These are phyloP conservation scores for Waltiozyma sp. DNA, from an alignment of 1,139 yeast genomes.

Conservation along the genomic window DNA sequence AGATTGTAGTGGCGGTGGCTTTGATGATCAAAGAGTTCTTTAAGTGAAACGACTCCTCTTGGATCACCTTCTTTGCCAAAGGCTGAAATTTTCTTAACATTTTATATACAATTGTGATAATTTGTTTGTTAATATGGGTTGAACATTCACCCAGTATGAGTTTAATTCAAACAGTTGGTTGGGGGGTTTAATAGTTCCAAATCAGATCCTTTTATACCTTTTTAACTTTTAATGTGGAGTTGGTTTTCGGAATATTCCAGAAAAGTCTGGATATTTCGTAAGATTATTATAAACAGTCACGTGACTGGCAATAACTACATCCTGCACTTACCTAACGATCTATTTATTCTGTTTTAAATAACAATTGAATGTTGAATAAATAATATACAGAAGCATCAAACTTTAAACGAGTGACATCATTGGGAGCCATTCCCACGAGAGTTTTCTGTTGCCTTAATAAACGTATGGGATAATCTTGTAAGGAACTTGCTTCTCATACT, in stretches of 20 bases:
- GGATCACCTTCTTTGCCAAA: not conserved
- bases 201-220: not conserved
- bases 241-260: not conserved
- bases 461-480: conserved; percentile 84
- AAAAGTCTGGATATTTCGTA: not conserved
- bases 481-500: conserved; percentile 72
- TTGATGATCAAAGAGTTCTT: not conserved
- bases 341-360: no score
- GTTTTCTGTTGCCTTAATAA: conserved; percentile 25
- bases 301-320: no score
- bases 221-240: not conserved
- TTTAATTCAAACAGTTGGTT: no score
- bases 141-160: no score
- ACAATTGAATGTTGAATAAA: no score
- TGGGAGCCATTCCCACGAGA: not conserved
- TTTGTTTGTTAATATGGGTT: no score
- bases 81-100: not conserved
- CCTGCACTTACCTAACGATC: no score
- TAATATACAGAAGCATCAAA: no score
- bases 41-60: not conserved
- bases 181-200: not conserved
- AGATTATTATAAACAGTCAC: not conserved
- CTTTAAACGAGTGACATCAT: no score
- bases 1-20: not conserved
- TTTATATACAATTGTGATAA: no score